These are phyloP conservation scores for Pseudomassariella vexata DNA, from an alignment of 2,329 filamentous ascomycete genomes.

Conservation along the genomic window DNA sequence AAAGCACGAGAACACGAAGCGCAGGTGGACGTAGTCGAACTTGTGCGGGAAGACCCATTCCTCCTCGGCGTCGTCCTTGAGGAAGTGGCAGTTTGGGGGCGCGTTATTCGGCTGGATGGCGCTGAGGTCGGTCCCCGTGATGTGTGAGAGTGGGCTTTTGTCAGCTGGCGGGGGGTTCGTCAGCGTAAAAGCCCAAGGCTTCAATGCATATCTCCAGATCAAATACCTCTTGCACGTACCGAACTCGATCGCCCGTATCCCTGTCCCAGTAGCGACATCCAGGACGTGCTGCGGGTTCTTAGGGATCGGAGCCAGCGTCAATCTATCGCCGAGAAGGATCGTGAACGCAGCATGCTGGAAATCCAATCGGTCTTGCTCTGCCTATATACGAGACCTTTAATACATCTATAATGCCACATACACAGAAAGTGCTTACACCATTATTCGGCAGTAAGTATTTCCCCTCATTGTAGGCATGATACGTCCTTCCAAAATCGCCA, in stretches of 20 bases:
- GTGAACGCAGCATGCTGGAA: slow-evolving; percentile 3
- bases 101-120: slow-evolving; percentile 1
- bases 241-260: slow-evolving; percentile 4
- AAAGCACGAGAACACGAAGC: not conserved
- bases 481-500: not conserved
- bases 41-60: slow-evolving; percentile 1
- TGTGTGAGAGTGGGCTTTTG: too few species aligned
- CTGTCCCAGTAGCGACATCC: slow-evolving; percentile 7
- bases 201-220: too few species aligned
- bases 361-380: slow-evolving; percentile 4
- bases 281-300: slow-evolving; percentile 5
- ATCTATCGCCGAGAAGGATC: not conserved
- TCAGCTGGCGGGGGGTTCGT: too few species aligned
- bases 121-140: slow-evolving; percentile 1
- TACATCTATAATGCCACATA: not conserved
- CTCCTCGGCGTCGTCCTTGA: slow-evolving; percentile 1
- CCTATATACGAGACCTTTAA: not conserved
- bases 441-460: slow-evolving; percentile 5
- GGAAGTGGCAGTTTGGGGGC: not conserved
- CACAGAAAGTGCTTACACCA: slow-evolving; percentile 1
- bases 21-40: slow-evolving; percentile 4
- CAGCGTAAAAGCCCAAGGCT: too few species aligned
- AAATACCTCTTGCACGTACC: too few species aligned
- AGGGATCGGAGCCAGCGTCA: slow-evolving; percentile 2
- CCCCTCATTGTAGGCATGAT: slow-evolving; percentile 3